Percentiles rank a stretch among this genome's conserved stretches.
phyloP scores from a whole-genome alignment of 2,329 filamentous ascomycete species.

The Talaromyces sp. region DNA sequence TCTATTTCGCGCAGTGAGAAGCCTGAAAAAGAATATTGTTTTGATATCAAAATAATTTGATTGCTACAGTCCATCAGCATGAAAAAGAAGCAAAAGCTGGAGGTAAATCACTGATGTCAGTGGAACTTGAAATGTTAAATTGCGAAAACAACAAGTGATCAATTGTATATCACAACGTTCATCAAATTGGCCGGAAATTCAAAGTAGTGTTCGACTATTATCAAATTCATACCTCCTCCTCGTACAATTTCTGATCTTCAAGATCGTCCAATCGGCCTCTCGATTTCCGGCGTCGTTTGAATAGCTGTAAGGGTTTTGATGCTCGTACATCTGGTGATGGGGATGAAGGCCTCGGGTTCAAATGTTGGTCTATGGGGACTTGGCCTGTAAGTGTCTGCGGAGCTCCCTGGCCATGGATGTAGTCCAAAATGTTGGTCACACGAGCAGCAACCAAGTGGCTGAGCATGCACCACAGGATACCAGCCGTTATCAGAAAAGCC shows the following conservation, averaged over 20 bases:
- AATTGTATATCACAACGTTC: too few species aligned
- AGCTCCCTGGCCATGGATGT: background rate
- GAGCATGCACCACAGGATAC: background rate
- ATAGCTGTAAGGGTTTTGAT: background rate
- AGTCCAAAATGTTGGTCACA: background rate
- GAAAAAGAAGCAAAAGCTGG: too few species aligned
- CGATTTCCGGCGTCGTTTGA: background rate
- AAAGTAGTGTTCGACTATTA: background rate
- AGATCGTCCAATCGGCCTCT: background rate
- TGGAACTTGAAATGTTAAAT: too few species aligned
- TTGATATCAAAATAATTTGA: background rate
- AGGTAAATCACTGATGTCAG: too few species aligned
- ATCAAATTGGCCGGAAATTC: background rate
- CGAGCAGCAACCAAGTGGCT: background rate
- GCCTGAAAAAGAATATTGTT: background rate
- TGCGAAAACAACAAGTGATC: too few species aligned
- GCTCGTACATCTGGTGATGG: background rate
- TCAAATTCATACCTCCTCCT: background rate
- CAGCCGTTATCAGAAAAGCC: slow-evolving; percentile 4
- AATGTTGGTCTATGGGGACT: background rate
- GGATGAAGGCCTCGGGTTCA: background rate
- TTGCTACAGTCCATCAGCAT: too few species aligned
- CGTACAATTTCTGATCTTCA: background rate
- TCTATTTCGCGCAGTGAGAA: background rate
- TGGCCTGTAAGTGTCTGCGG: too few species aligned